Percentiles rank a stretch among this genome's conserved stretches.
phyloP scores from a whole-genome alignment of 805 yeast species.

The Barnettozyma sp. region DNA sequence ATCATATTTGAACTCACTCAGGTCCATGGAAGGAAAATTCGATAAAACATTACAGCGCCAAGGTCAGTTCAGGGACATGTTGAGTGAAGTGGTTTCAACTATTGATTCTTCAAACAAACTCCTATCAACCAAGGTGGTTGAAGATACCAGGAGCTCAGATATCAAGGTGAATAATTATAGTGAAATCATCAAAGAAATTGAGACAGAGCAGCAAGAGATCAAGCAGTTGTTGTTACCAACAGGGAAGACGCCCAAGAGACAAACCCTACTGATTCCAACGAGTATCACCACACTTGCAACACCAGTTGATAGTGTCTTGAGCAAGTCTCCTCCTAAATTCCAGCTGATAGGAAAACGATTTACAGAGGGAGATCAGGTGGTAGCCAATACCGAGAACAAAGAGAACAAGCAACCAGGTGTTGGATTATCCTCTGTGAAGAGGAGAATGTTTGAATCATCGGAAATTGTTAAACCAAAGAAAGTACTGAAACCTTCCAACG shows the following conservation, averaged over 20 bases:
- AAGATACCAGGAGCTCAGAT: conserved; percentile 11
- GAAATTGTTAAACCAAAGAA: conserved; percentile 1
- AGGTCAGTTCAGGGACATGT: not conserved
- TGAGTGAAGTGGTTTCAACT: conserved; percentile 2
- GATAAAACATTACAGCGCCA: not conserved
- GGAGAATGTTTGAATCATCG: conserved; percentile 3
- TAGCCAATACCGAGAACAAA: conserved; percentile 9
- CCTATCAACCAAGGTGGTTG: conserved; percentile 9
- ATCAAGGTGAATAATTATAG: conserved; percentile 19
- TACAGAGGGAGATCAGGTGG: conserved; percentile 2
- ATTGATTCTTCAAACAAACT: conserved; percentile 4
- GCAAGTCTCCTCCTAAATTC: conserved; percentile 24
- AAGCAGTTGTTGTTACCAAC: conserved; percentile 23
- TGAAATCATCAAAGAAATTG: conserved; percentile 21
- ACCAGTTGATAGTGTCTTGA: not conserved
- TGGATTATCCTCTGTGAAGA: conserved; percentile 1
- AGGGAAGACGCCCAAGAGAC: conserved; percentile 27
- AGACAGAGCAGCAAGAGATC: conserved; percentile 21
- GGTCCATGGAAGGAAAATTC: conserved; percentile 11
- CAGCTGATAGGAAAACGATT: conserved; percentile 24
- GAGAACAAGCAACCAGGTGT: conserved; percentile 6
- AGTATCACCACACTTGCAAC: not conserved
- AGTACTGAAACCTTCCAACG: not conserved
- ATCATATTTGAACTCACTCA: not conserved
- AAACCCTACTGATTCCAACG: conserved; percentile 13